Conservation (phyloP, 2,329 filamentous ascomycete species). For the Catunica adiposa region DNA sequence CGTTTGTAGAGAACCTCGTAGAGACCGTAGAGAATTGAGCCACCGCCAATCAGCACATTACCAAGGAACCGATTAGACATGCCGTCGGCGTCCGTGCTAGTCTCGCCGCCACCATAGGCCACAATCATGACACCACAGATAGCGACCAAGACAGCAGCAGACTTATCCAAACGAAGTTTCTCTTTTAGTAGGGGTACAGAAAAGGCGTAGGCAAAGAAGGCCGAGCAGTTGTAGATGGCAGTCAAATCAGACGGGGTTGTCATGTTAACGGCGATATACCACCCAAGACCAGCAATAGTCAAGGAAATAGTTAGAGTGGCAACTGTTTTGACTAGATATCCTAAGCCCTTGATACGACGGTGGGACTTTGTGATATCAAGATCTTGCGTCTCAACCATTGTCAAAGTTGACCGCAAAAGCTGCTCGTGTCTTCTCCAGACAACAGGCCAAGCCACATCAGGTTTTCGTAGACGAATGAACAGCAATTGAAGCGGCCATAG, state of each 20-base stretch:
- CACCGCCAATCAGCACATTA: slow-evolving; percentile 81
- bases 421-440: slow-evolving; percentile 60
- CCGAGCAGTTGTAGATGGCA: slow-evolving; percentile 97
- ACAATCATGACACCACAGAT: slow-evolving; percentile 87
- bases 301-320: slow-evolving; percentile 69
- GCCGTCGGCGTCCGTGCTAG: slow-evolving; percentile 21
- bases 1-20: slow-evolving; percentile 97
- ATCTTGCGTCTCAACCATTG: slow-evolving; percentile 73
- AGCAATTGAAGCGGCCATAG: slow-evolving; percentile 76
- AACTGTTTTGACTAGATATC: slow-evolving; percentile 66
- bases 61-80: slow-evolving; percentile 56
- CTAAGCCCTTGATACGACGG: slow-evolving; percentile 24
- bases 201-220: slow-evolving; percentile 97
- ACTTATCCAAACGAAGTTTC: slow-evolving; percentile 68
- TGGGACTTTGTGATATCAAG: slow-evolving; percentile 42
- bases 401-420: slow-evolving; percentile 36
- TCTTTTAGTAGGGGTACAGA: slow-evolving; percentile 81
- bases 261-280: slow-evolving; percentile 89
- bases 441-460: slow-evolving; percentile 57
- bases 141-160: slow-evolving; percentile 69
- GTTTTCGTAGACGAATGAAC: slow-evolving; percentile 64
- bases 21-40: slow-evolving; percentile 83
- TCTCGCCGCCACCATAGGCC: slow-evolving; percentile 61
- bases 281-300: slow-evolving; percentile 79
- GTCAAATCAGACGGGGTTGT: slow-evolving; percentile 89